Evolutionary conservation across 768 basidiomycete genomes (phyloP), one percentile per base, ranked within the genome.

Genomic region (Boletus eberwhitei): DNA sequence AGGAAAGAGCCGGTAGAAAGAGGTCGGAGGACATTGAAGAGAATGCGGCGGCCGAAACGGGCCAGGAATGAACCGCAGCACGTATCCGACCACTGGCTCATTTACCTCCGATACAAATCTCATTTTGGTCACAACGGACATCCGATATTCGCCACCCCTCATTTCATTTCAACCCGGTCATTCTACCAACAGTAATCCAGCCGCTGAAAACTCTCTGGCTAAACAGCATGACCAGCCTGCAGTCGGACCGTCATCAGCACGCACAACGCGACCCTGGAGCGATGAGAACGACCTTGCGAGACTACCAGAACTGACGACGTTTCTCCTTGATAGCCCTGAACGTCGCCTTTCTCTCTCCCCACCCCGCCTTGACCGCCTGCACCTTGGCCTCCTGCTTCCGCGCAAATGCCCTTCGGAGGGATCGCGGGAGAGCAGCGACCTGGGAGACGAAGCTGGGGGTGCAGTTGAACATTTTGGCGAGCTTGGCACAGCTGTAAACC

Each of bases 381-480:
- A 84, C 82, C 61, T 71, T 72, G 48, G 61, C 72, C 21, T 85
- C 79, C 54, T 81, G 75, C 54, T 58, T 69, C 54, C 59, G 74
- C 49, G 75, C 70, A 52, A 77, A 71, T 48, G 69, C 66, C 59
- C 71, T 80, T 50, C 82, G 71, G 47, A 79, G 70, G 5, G 77
- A 58, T 52, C 79, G 79, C 59, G 78, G 79, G 50, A 90, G 71
- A 5, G 85, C 81, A 12, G 90, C 87, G 19, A 87, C 74, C 56
- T 77, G 74, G 11, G 76, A 78, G 52, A 92, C 84, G 59, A 90
- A 90, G 44, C 77, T 73, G 42, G 80, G 77, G 9, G 87, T 84
- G 74, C 87, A 88, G 14, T 78, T 78, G 69, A 93, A 94, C 78
- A 81, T 83, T 66, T 80, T 78, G 29, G 92, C 90, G n/a, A 93